phyloP scores from a whole-genome alignment of 2,329 filamentous ascomycete genomes.

The Alternaria sp. region DNA sequence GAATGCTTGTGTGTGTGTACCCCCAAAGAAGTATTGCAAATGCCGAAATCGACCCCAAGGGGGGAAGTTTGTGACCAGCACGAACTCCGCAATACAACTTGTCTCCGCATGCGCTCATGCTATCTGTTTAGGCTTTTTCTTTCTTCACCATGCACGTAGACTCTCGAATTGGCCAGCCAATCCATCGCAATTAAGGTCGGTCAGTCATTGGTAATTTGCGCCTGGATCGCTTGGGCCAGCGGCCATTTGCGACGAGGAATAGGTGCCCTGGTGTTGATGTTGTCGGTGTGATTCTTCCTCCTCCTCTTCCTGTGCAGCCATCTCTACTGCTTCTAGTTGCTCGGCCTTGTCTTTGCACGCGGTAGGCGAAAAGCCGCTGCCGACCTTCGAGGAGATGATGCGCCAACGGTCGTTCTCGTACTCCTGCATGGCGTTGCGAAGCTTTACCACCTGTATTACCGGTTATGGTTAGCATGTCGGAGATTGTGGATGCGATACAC shows the following conservation, averaged over 20 bases:
- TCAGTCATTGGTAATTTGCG: constrained; percentile 48
- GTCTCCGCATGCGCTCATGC: constrained; percentile 13
- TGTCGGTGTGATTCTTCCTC: constrained; percentile 32
- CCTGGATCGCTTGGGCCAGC: constrained; percentile 44
- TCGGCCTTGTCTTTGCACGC: constrained; percentile 84
- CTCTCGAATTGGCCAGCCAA: constrained; percentile 35
- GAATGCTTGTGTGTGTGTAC: constrained; percentile 28
- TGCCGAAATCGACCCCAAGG: constrained; percentile 6
- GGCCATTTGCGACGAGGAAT: constrained; percentile 44
- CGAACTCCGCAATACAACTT: constrained; percentile 27
- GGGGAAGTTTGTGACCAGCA: constrained; percentile 43
- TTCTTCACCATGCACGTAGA: constrained; percentile 37
- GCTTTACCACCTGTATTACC: constrained; percentile 73
- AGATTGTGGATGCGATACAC: constrained; percentile 40
- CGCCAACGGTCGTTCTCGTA: constrained; percentile 95
- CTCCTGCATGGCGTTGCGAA: constrained; percentile 79
- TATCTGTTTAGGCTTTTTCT: constrained; percentile 7
- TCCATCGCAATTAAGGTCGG: constrained; percentile 32
- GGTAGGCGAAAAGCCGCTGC: constrained; percentile 85
- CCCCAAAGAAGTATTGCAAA: constrained; percentile 23
- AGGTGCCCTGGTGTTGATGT: constrained; percentile 38
- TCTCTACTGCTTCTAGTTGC: constrained; percentile 60
- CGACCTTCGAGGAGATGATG: constrained; percentile 89
- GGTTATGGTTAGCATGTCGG: constrained; percentile 46
- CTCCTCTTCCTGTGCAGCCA: constrained; percentile 34